These are phyloP conservation scores for Aegle marmelos DNA, from an alignment of 345 rosid species.

Conservation along the genomic window DNA sequence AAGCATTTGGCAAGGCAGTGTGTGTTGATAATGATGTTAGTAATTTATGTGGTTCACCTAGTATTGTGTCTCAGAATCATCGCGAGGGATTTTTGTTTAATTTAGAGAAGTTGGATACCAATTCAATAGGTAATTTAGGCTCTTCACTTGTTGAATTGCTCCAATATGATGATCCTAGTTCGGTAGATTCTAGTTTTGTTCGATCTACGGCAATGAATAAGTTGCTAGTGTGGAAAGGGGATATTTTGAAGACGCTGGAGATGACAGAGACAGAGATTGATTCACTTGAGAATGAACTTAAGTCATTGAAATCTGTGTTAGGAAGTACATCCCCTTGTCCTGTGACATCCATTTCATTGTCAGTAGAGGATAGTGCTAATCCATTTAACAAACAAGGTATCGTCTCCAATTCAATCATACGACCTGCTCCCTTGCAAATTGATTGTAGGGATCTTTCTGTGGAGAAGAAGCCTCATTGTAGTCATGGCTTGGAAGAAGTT, in stretches of 20 bases:
- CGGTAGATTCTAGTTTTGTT: constrained; percentile 55
- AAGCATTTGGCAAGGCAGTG: constrained; percentile 45
- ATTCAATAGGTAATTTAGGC: constrained; percentile 52
- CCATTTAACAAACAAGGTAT: constrained; percentile 29
- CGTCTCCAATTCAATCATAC: constrained; percentile 23
- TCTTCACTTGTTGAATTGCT: constrained; percentile 61
- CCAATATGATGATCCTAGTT: constrained; percentile 55
- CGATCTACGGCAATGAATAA: constrained; percentile 53
- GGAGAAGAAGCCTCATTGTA: constrained; percentile 32
- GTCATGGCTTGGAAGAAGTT: constrained; percentile 36
- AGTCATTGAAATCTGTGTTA: constrained; percentile 42
- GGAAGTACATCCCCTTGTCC: constrained; percentile 29
- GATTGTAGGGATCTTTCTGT: constrained; percentile 32
- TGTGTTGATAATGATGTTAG: constrained; percentile 43
- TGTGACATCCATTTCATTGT: constrained; percentile 34
- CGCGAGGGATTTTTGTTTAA: constrained; percentile 49
- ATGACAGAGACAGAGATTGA: constrained; percentile 86
- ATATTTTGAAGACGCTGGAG: constrained; percentile 67
- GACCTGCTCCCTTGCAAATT: constrained; percentile 49
- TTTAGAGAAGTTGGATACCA: constrained; percentile 67
- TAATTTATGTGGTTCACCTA: constrained; percentile 66
- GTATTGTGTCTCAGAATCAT: constrained; percentile 50
- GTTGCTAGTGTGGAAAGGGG: constrained; percentile 61
- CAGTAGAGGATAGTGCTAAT: constrained; percentile 22
- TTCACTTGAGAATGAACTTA: constrained; percentile 71